Percentiles rank a stretch among this genome's conserved stretches.
These are phyloP conservation scores for Candida cerambycidarum DNA, from an alignment of 805 yeast genomes.

Conservation along the genomic window DNA sequence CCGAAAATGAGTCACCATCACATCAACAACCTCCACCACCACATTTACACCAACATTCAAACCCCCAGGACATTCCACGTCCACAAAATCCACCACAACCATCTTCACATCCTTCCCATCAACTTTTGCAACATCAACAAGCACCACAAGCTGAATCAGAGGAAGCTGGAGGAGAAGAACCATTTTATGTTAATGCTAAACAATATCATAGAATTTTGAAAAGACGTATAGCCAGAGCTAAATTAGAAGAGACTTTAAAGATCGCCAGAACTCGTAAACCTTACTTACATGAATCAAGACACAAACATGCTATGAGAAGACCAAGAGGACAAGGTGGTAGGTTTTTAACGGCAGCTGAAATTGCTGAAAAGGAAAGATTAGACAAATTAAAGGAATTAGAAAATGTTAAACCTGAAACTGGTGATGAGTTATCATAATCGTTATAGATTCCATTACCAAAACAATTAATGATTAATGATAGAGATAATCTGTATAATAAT, in stretches of 20 bases:
- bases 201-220: constrained; percentile 94
- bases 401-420: constrained; percentile 11
- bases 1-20: background rate
- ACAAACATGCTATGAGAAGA: constrained; percentile 98
- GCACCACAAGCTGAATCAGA: constrained; percentile 12
- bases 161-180: constrained; percentile 60
- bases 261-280: constrained; percentile 91
- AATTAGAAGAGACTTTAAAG: constrained; percentile 82
- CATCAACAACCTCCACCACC: background rate
- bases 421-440: background rate
- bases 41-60: background rate
- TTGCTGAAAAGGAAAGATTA: constrained; percentile 44
- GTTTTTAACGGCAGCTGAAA: constrained; percentile 85
- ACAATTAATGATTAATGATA: constrained; percentile 9
- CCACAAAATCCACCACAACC: constrained; percentile 1
- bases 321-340: constrained; percentile 99
- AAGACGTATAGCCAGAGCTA: constrained; percentile 90
- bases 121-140: constrained; percentile 24
- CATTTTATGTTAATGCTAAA: constrained; percentile 95
- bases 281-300: constrained; percentile 93
- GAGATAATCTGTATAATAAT: constrained; percentile 9
- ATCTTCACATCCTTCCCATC: constrained; percentile 11
- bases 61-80: background rate
- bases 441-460: too few species aligned
- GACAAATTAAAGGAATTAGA: constrained; percentile 39